Evolutionary conservation across 2,329 filamentous ascomycete species (phyloP), one percentile per base, ranked within the genome.

Genomic region (Geoglossum cookeanum): DNA sequence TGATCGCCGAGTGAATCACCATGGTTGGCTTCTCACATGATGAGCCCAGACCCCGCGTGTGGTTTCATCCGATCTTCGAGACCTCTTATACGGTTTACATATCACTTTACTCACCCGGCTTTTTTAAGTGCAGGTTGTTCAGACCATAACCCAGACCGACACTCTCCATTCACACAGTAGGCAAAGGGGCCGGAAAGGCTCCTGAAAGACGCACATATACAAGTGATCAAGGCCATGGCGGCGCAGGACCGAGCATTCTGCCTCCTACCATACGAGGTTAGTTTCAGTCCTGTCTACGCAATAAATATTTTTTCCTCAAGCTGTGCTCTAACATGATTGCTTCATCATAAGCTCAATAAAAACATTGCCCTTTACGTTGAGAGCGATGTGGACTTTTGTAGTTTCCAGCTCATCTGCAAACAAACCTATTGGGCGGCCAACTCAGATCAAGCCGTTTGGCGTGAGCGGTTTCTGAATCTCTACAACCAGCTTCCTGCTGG

Each of bases 371-470:
- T 35, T 27, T 17, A 32, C 15, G 37, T 53, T n/a, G 49, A 53
- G 6, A 53, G 22, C 15, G 74, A 78, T 62, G 61, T 63, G 17
- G 74, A 78, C 59, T 62, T 78, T 13, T 62, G 63, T 29, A 67
- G 61, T 56, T 77, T 72, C 62, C 64, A 67, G 5, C 57, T 62
- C 1, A 61, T 71, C 22, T 77, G 75, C 65, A 64, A 62, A 6
- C 62, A 61, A 3, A 70, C 71, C 0, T 63, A 66, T 37, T 57
- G 67, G 60, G 68, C 72, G 5, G 64, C 77, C 56, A 67, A 72
- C 4, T 68, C 71, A 47, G 61, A 67, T 8, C 58, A 61, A 29
- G 71, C 69, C 5, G 73, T 77, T 62, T 79, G 76, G 76, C 70
- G 72, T 39, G 60, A 63, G 42, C 68, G 66, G 17, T 78, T 75